Conservation (phyloP, 2,329 filamentous ascomycete species). For the Ceratocystis smalleyi region DNA sequence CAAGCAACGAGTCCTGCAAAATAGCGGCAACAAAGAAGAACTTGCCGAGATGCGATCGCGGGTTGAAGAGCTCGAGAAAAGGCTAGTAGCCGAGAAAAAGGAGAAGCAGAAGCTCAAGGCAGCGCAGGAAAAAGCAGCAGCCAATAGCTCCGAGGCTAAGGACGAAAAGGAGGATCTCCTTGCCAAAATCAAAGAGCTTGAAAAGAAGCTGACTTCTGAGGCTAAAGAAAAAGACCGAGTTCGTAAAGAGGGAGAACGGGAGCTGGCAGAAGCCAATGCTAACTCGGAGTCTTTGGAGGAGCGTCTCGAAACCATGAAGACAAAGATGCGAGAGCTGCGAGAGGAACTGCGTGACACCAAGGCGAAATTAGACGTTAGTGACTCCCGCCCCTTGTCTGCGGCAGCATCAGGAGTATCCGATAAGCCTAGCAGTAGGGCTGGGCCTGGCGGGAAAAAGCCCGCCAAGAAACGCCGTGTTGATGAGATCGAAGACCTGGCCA, state of each 20-base stretch:
- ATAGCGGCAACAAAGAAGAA: conserved; percentile 26
- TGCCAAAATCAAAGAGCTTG: conserved; percentile 17
- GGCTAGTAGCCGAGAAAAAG: conserved; percentile 28
- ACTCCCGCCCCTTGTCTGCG: conserved; percentile 11
- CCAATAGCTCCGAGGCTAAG: background rate
- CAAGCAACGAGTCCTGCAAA: conserved; percentile 22
- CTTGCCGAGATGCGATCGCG: conserved; percentile 28
- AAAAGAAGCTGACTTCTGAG: conserved; percentile 27
- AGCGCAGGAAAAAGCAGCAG: conserved; percentile 17
- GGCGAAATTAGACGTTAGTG: conserved; percentile 29
- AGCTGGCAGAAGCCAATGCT: conserved; percentile 43
- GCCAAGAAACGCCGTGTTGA: conserved; percentile 33
- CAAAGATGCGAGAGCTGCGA: conserved; percentile 53
- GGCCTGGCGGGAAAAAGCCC: conserved; percentile 23
- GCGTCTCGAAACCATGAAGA: conserved; percentile 52
- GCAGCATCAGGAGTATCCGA: conserved; percentile 3
- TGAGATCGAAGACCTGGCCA: conserved; percentile 33
- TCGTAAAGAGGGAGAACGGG: conserved; percentile 35
- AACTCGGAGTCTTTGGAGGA: conserved; percentile 52
- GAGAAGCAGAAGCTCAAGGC: conserved; percentile 33
- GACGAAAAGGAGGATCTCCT: conserved; percentile 12
- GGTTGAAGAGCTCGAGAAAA: conserved; percentile 26
- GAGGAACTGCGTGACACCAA: conserved; percentile 27
- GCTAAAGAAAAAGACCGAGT: conserved; percentile 33
- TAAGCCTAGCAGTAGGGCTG: conserved; percentile 23